Evolutionary conservation across 2,329 filamentous ascomycete species (phyloP), one percentile per base, ranked within the genome.

Genomic region (Knufia petricola): DNA sequence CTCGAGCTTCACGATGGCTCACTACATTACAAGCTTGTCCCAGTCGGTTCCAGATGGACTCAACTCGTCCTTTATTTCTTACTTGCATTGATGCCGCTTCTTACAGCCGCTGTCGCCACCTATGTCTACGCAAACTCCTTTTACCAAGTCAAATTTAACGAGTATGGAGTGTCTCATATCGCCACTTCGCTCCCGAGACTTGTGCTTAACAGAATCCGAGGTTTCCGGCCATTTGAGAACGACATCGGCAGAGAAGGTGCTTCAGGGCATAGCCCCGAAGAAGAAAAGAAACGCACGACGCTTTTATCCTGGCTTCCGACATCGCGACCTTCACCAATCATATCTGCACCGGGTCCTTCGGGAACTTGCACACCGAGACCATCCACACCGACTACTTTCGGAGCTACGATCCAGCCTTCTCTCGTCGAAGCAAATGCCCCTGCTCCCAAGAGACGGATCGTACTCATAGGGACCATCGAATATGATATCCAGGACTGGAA

Each of bases 401-500:
- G 36, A 10, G 39, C 53, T 46, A 32, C 45, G 9, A 58, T 64
- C 51, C 55, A 17, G 12, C 30, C 24, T 21, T 37, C 40, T 4
- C 20, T 13, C 9, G 40, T 24, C 8, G 48, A 9, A 17, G 21
- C 24, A 3, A 13, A 40, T 20, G 23, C 38, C 10, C 23, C 9
- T 23, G 23, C 37, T 12, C 38, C 36, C 19, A 19, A 65, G 20
- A 64, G 72, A n/a, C 77, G 71, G n/a, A 20, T 17, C n/a, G 71
- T 79, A 1, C 66, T 79, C n/a, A 77, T 79, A 39, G 76, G 74
- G 10, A 79, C 76, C 10, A 77, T 79, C 73, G 76, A 79, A 60
- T 79, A 79, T 63, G 75, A 79, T 54, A 79, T 79, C 50, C 74
- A 76, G 42, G 77, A 79, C 58, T 79, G 77, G 72, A 67, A 64